Base-by-base conservation (phyloP, 2,329 filamentous ascomycete genomes). In the Colletotrichum agaves region DNA sequence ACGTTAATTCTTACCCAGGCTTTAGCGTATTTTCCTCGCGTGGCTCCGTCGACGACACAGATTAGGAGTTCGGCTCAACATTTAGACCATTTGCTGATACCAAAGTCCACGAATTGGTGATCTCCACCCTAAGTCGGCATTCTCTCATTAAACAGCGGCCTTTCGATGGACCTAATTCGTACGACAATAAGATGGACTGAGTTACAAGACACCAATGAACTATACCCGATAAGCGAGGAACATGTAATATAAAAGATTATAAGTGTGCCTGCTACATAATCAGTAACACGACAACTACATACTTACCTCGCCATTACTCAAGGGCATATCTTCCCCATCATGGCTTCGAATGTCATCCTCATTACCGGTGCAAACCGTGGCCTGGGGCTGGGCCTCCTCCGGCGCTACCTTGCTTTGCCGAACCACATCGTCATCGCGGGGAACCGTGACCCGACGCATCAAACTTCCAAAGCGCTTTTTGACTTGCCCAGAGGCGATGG, bases 361-460 rank as follows among this genome's bases (percentile, higher is more conserved):
- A 78, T 82, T 67, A 79, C 76, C 2, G 80, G 79, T 53, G 77
- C 75, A n/a, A 78, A 76, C 64, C 73, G 79, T 33, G 80, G 80
- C 50, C 67, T 83, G 2, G 80, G 81, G 3, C 69, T 69, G 21
- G 78, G 76, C 0, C 71, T 83, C 4, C 49, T 79, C 2, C 63
- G 74, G 52, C 73, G 70, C 8, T 81, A 79, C 69, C 77, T 83
- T 1, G 78, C 82, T n/a, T 82, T 84, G 46, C 83, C 87, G 72
- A 87, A 90, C 77, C 86, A 91, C 76, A 85, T 73, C 5, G 73
- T 81, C 52, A 80, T 83, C 17, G 80, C 81, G 21, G 75, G 73
- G 2, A 77, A 78, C 53, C 79, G 82, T 11, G 66, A 80, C 69
- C 74, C 76, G 7, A 33, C 41, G 3, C 63, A 73, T n/a, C 21